phyloP scores from a whole-genome alignment of 495 filamentous ascomycete species.

The Xylaria castorea region DNA sequence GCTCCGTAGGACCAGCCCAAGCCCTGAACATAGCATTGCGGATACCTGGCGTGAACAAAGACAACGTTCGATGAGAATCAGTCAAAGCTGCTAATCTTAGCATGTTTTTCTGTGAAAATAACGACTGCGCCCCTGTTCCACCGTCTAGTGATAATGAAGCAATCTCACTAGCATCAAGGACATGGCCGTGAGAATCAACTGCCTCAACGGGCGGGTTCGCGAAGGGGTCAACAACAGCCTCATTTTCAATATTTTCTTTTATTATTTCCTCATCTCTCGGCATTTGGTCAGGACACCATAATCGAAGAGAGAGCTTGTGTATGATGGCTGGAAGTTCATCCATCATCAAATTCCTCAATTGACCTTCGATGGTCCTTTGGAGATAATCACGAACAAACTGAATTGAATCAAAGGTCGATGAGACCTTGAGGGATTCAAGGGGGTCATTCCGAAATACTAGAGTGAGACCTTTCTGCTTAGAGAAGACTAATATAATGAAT shows the following conservation, averaged over 20 bases:
- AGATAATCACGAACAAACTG: constrained; percentile 97
- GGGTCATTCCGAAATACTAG: constrained; percentile 98
- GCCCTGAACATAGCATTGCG: constrained; percentile 86
- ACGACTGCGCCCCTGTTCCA: constrained; percentile 74
- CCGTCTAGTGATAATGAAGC: constrained; percentile 77
- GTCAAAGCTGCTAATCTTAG: constrained; percentile 76
- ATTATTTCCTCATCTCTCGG: constrained; percentile 58
- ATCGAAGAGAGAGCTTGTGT: constrained; percentile 84
- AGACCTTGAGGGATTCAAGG: constrained; percentile 96
- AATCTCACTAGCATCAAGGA: constrained; percentile 74
- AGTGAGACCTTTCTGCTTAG: constrained; percentile 93
- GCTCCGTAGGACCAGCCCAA: constrained; percentile 84
- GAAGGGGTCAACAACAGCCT: constrained; percentile 73
- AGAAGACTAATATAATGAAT: constrained; percentile 97
- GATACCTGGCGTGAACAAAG: constrained; percentile 83
- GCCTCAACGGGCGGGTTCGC: constrained; percentile 79
- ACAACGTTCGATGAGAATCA: constrained; percentile 84
- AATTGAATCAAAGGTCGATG: constrained; percentile 97
- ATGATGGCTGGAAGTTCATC: constrained; percentile 97
- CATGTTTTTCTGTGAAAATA: constrained; percentile 92
- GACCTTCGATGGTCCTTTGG: constrained; percentile 95
- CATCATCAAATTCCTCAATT: constrained; percentile 92
- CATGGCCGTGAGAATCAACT: constrained; percentile 76
- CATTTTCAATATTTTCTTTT: constrained; percentile 55
- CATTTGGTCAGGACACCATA: constrained; percentile 90